phyloP scores from a whole-genome alignment of 179 eudicot species.

The Silene noctiflora region DNA sequence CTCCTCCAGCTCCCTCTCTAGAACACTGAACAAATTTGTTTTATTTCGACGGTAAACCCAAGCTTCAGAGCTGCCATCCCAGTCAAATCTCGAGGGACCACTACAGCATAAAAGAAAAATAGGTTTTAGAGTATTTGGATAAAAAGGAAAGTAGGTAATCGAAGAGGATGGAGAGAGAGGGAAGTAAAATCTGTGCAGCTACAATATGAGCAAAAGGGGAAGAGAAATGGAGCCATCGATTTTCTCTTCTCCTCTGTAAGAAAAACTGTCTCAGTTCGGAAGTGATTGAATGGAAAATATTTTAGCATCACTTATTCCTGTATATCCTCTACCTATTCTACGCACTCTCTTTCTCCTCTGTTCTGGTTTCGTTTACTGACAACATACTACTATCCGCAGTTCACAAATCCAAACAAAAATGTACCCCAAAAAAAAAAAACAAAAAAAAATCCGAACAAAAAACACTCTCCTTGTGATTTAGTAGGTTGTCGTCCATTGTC shows the following conservation, averaged over 20 bases:
- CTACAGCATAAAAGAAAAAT: slow-evolving; percentile 24
- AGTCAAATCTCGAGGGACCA: slow-evolving; percentile 48
- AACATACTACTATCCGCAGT: too few species aligned
- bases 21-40: slow-evolving; percentile 34
- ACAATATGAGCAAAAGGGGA: background rate
- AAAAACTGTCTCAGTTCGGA: too few species aligned
- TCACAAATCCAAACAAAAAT: too few species aligned
- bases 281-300: slow-evolving; percentile 3
- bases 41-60: slow-evolving; percentile 46
- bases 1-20: slow-evolving; percentile 60
- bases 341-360: too few species aligned
- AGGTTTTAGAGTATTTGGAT: background rate
- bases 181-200: background rate
- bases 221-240: background rate
- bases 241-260: background rate
- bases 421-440: too few species aligned
- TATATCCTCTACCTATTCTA: too few species aligned
- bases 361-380: too few species aligned
- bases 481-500: too few species aligned
- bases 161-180: background rate
- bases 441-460: too few species aligned
- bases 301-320: background rate
- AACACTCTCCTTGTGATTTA: too few species aligned
- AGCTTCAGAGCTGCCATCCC: slow-evolving; percentile 32
- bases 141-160: background rate